Evolutionary conservation across 2,329 filamentous ascomycete species (phyloP).

Genomic region (Exserohilum turcica): DNA sequence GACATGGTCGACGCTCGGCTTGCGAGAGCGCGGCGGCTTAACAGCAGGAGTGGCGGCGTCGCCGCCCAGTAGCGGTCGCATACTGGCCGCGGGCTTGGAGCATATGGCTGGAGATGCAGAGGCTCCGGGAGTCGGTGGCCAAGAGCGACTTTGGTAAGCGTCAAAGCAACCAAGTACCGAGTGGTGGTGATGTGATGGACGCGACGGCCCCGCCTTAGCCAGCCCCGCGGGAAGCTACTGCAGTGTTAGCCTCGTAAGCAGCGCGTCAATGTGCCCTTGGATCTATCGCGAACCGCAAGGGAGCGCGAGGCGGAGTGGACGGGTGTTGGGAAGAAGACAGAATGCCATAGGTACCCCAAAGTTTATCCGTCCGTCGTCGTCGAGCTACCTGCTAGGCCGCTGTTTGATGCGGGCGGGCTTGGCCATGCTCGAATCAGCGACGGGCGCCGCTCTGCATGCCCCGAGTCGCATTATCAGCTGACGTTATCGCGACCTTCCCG

Average conservation of each 20-base stretch:
- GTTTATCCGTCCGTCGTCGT: slow-evolving; percentile 11
- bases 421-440: slow-evolving; percentile 14
- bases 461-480: slow-evolving; percentile 24
- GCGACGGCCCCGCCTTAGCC: slow-evolving; percentile 22
- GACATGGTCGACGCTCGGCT: slow-evolving; percentile 45
- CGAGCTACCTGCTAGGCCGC: slow-evolving; percentile 11
- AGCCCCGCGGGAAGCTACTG: slow-evolving; percentile 24
- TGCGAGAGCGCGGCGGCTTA: slow-evolving; percentile 46
- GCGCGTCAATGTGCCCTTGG: slow-evolving; percentile 11
- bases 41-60: slow-evolving; percentile 39
- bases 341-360: slow-evolving; percentile 7
- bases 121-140: not conserved
- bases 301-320: not conserved
- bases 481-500: slow-evolving; percentile 23
- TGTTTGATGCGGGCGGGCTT: slow-evolving; percentile 14
- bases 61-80: slow-evolving; percentile 46
- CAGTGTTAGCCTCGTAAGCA: slow-evolving; percentile 17
- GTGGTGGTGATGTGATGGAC: slow-evolving; percentile 18
- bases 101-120: slow-evolving; percentile 11
- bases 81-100: slow-evolving; percentile 14
- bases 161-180: slow-evolving; percentile 4
- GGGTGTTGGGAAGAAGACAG: slow-evolving; percentile 3
- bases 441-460: not conserved
- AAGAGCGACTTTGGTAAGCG: slow-evolving; percentile 8
- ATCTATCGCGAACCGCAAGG: slow-evolving; percentile 1